Percentiles rank a stretch among this genome's conserved stretches.
Evolutionary conservation across 1,284 basidiomycete species (phyloP).

Genomic region (Prillingera fragicola): DNA sequence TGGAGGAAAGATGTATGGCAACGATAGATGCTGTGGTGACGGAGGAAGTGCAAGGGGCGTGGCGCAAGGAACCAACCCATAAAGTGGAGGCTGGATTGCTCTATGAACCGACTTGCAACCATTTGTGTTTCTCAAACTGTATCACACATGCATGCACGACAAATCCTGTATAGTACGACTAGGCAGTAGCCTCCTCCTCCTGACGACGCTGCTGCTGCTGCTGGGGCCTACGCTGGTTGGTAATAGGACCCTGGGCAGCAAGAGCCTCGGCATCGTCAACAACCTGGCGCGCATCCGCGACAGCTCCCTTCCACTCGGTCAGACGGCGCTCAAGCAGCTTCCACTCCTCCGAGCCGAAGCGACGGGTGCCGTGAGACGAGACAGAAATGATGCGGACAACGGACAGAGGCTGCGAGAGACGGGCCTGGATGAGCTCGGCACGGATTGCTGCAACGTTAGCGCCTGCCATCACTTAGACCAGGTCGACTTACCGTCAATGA

Average conservation of each 20-base stretch:
- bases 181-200: conserved; percentile 11
- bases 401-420: conserved; percentile 75
- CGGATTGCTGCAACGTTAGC: conserved; percentile 64
- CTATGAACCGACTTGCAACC: not conserved
- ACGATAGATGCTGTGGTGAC: not conserved
- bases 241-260: conserved; percentile 28
- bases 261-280: conserved; percentile 43
- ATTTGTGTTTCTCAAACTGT: not conserved
- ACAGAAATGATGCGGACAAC: conserved; percentile 71
- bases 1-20: conserved; percentile 11
- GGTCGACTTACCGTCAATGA: conserved; percentile 69
- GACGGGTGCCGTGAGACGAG: conserved; percentile 56
- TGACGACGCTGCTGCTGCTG: conserved; percentile 22
- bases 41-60: not conserved
- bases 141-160: conserved; percentile 8
- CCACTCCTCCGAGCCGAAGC: conserved; percentile 78
- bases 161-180: too few relatives aligned
- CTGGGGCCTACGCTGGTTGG: conserved; percentile 22
- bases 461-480: not conserved
- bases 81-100: not conserved
- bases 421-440: conserved; percentile 71
- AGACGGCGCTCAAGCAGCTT: conserved; percentile 71
- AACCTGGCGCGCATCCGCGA: conserved; percentile 38
- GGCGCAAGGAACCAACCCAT: not conserved
- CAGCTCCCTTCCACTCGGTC: conserved; percentile 63